These are phyloP conservation scores for Lipomyces oligophaga DNA, from an alignment of 805 yeast genomes.

Conservation along the genomic window DNA sequence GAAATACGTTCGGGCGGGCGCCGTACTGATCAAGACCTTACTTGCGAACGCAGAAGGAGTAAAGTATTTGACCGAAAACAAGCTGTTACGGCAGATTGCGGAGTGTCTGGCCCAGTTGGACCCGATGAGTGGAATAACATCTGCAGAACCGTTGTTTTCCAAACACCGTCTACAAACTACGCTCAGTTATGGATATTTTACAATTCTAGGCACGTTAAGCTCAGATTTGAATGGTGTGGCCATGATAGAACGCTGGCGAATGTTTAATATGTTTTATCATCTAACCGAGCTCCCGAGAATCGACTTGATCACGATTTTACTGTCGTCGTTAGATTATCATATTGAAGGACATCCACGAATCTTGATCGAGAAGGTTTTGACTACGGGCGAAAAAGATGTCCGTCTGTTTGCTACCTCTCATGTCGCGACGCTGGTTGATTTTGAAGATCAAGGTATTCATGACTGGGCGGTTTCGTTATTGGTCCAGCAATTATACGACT, in stretches of 20 bases:
- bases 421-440: slow-evolving; percentile 38
- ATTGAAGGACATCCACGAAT: slow-evolving; percentile 64
- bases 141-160: slow-evolving; percentile 72
- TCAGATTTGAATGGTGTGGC: slow-evolving; percentile 57
- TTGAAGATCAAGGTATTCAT: slow-evolving; percentile 12
- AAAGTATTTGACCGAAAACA: slow-evolving; percentile 62
- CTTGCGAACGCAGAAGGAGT: slow-evolving; percentile 63
- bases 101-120: slow-evolving; percentile 85
- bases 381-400: slow-evolving; percentile 49
- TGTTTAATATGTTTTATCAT: slow-evolving; percentile 75
- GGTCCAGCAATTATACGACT: slow-evolving; percentile 68
- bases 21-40: slow-evolving; percentile 65
- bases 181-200: slow-evolving; percentile 70
- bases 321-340: slow-evolving; percentile 59
- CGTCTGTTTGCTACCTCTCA: slow-evolving; percentile 56
- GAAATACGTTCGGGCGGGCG: slow-evolving; percentile 66
- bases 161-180: slow-evolving; percentile 57
- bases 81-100: slow-evolving; percentile 80
- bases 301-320: slow-evolving; percentile 53
- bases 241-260: slow-evolving; percentile 75
- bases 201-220: slow-evolving; percentile 70
- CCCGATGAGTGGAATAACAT: slow-evolving; percentile 68
- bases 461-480: slow-evolving; percentile 53
- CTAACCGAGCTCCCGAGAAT: slow-evolving; percentile 55
- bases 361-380: slow-evolving; percentile 61